Conservation (phyloP, 495 filamentous ascomycete species). For the Xylaria venustula region DNA sequence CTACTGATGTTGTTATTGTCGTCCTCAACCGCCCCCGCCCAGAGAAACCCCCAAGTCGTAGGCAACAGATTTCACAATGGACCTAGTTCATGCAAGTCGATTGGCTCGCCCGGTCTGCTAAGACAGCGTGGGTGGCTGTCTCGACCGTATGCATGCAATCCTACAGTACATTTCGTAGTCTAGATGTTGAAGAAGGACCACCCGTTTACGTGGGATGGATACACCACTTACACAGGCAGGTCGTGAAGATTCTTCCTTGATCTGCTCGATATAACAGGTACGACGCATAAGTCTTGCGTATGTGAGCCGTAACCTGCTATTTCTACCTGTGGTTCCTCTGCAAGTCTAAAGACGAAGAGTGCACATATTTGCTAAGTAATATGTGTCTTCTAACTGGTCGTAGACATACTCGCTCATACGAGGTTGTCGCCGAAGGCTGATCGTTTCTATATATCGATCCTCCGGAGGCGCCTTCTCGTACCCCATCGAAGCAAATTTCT, state of each 20-base stretch:
- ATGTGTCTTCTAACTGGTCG: not conserved
- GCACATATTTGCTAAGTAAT: not conserved
- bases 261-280: not conserved
- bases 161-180: not conserved
- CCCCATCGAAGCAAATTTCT: not conserved
- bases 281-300: not conserved
- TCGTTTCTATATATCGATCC: not conserved
- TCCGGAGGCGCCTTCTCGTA: not conserved
- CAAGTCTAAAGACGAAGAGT: not conserved
- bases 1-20: not conserved
- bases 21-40: not conserved
- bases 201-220: not conserved
- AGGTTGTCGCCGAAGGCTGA: not conserved
- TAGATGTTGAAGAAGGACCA: not conserved
- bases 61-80: not conserved
- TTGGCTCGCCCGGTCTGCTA: conserved; percentile 1
- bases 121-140: not conserved
- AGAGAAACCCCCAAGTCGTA: not conserved
- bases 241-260: not conserved
- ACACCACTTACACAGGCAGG: not conserved
- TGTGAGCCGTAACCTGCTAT: not conserved
- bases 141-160: conserved; percentile 3
- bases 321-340: not conserved
- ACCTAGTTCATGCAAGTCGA: conserved; percentile 11
- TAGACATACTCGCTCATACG: not conserved